These are phyloP conservation scores for Talaromyces wortmannii DNA, from an alignment of 495 filamentous ascomycete genomes.

Conservation along the genomic window DNA sequence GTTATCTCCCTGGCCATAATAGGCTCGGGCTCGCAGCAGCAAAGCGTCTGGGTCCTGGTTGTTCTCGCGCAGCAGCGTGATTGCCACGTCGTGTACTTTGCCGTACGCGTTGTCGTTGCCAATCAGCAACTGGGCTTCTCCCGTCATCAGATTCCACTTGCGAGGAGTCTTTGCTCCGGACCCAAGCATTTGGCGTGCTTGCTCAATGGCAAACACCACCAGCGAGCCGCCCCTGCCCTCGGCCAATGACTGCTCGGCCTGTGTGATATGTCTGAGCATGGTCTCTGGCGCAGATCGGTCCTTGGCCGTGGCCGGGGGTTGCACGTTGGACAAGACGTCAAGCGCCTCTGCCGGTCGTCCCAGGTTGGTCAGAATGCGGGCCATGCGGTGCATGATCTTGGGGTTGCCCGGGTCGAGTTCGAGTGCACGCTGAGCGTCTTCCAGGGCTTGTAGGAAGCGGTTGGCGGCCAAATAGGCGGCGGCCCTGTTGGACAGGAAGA, in stretches of 20 bases:
- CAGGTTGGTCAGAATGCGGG: slow-evolving; percentile 78
- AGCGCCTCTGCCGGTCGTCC: slow-evolving; percentile 83
- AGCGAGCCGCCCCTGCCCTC: slow-evolving; percentile 75
- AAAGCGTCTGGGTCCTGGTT: slow-evolving; percentile 89
- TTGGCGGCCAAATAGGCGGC: slow-evolving; percentile 85
- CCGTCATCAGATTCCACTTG: slow-evolving; percentile 89
- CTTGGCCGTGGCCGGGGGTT: slow-evolving; percentile 70
- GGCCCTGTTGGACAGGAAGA: slow-evolving; percentile 91
- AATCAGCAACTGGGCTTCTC: slow-evolving; percentile 94
- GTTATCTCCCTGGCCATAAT: slow-evolving; percentile 90
- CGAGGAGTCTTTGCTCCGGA: slow-evolving; percentile 66
- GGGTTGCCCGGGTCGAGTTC: slow-evolving; percentile 74
- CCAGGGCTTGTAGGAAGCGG: slow-evolving; percentile 69
- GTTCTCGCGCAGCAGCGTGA: slow-evolving; percentile 77
- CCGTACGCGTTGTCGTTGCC: slow-evolving; percentile 80
- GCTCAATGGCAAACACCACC: slow-evolving; percentile 85
- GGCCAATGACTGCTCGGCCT: slow-evolving; percentile 69
- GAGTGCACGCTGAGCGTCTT: slow-evolving; percentile 73
- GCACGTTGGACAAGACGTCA: slow-evolving; percentile 56
- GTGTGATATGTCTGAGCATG: slow-evolving; percentile 76
- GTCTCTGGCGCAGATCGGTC: slow-evolving; percentile 71
- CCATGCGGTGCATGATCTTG: slow-evolving; percentile 83
- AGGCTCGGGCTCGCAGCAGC: slow-evolving; percentile 77
- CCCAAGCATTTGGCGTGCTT: slow-evolving; percentile 76
- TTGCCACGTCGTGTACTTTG: slow-evolving; percentile 88